These are phyloP conservation scores for Neobulgaria alba DNA, from an alignment of 2,329 filamentous ascomycete species.

Conservation along the genomic window DNA sequence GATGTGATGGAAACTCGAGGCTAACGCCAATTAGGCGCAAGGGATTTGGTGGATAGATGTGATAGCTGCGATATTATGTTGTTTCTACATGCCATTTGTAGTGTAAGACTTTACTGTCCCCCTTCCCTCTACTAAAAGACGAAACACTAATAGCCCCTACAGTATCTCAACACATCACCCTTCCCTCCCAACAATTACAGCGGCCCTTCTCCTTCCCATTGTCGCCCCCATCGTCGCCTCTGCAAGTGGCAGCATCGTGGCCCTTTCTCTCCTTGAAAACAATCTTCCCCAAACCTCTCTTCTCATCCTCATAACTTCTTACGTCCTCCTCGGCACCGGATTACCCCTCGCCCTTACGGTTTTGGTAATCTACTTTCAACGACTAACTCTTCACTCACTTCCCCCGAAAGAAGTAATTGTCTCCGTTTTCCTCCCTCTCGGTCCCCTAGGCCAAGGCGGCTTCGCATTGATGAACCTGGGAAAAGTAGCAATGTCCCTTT, in stretches of 20 bases:
- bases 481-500: conserved; percentile 35
- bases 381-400: conserved; percentile 56
- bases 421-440: conserved; percentile 57
- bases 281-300: conserved; percentile 45
- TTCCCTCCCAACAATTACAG: conserved; percentile 50
- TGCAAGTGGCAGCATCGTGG: conserved; percentile 55
- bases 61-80: conserved; percentile 43
- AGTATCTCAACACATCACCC: conserved; percentile 31
- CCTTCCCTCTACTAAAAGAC: not conserved
- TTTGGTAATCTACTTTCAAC: conserved; percentile 61
- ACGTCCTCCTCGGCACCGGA: conserved; percentile 61
- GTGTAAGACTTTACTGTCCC: conserved; percentile 34
- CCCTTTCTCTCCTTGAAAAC: conserved; percentile 49
- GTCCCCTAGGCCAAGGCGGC: conserved; percentile 58
- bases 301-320: conserved; percentile 54
- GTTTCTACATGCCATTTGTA: conserved; percentile 46
- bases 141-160: conserved; percentile 2
- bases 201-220: conserved; percentile 56
- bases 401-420: conserved; percentile 60
- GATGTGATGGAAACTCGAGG: too few species aligned
- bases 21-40: conserved; percentile 38
- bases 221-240: conserved; percentile 58
- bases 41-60: conserved; percentile 50
- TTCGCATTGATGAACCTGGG: conserved; percentile 40
- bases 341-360: conserved; percentile 52